Evolutionary conservation across 2,329 filamentous ascomycete species (phyloP), one percentile per base, ranked within the genome.

Genomic region (Fusarium sp.): DNA sequence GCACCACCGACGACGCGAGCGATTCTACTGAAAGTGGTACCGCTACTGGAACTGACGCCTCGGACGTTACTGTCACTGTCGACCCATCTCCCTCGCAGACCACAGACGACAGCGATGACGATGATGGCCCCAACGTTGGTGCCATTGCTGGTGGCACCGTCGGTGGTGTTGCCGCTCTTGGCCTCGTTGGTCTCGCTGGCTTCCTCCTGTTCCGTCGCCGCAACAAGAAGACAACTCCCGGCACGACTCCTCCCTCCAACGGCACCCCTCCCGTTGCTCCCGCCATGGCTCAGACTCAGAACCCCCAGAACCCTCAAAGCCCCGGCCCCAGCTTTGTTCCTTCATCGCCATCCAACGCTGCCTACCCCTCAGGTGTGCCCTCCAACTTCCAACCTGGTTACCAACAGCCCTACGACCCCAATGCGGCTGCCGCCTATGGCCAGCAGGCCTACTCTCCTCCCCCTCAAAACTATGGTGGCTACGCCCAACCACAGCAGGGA

Each of bases 61-160:
- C 57, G 11, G 38, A 49, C 27, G 27, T 69, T 3, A 72, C 72
- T 42, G 27, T 65, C 3, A 69, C 69, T 1, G 66, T 72, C 16
- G 61, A 63, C 14, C 44, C 70, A 5, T 57, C 69, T 20, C 29
- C 66, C 14, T 51, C 65, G 20, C 20, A 69, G 11, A 61, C 66
- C 11, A 42, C 65, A 17, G 56, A 79, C 10, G 76, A 80, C 7
- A 83, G 84, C 46, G 78, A 77, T 7, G 82, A 81, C 3, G 53
- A 35, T 46, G 51, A 31, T 55, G 64, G 65, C 1, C 76, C 80
- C 8, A 79, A 80, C 59, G 76, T 83, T 12, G 86, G 84, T 6
- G 81, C 85, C 17, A 87, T 88, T 49, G 85, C 79, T 9, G 86
- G 86, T 12, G 86, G 85, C 29, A 80, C 82, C 4, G 84, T 87